A percentile compares a stretch with the other conserved stretches of the same genome.
These are phyloP conservation scores for Fusarium globosum DNA, from an alignment of 2,329 filamentous ascomycete genomes.

Conservation along the genomic window DNA sequence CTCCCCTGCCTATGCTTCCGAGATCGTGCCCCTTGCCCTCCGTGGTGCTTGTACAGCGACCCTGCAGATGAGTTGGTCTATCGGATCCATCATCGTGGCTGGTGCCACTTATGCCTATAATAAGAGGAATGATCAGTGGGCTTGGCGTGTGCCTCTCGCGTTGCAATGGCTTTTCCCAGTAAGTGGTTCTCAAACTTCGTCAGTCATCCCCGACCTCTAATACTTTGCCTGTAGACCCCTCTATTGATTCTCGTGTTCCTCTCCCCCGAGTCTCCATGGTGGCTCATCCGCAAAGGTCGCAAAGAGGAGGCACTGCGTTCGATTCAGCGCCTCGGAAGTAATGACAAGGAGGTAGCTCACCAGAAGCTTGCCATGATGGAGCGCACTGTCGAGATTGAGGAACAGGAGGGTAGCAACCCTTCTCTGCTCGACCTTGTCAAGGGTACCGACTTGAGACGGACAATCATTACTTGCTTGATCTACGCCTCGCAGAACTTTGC, in stretches of 20 bases:
- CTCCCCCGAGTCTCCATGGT: constrained; percentile 64
- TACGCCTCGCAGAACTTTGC: constrained; percentile 70
- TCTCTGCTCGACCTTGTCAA: constrained; percentile 64
- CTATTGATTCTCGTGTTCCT: constrained; percentile 63
- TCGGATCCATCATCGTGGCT: constrained; percentile 70
- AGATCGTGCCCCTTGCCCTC: constrained; percentile 68
- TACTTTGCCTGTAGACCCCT: constrained; percentile 50
- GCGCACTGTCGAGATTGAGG: constrained; percentile 65
- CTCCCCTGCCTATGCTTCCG: constrained; percentile 68
- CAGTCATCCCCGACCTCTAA: background rate
- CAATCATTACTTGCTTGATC: constrained; percentile 65
- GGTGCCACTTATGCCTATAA: constrained; percentile 66
- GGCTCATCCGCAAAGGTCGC: constrained; percentile 62
- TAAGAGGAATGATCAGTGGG: background rate
- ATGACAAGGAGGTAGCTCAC: constrained; percentile 11
- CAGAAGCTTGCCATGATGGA: constrained; percentile 67
- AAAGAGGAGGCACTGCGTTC: constrained; percentile 56
- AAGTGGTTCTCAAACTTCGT: background rate
- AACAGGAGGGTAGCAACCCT: constrained; percentile 53
- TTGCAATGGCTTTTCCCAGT: constrained; percentile 67
- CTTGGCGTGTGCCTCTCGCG: constrained; percentile 60
- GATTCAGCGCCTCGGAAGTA: constrained; percentile 59
- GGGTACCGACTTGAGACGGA: constrained; percentile 65
- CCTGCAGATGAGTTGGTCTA: constrained; percentile 73
- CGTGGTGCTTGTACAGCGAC: constrained; percentile 67